Conservation (phyloP, 2,329 filamentous ascomycete genomes). For the Claviceps arundinis region DNA sequence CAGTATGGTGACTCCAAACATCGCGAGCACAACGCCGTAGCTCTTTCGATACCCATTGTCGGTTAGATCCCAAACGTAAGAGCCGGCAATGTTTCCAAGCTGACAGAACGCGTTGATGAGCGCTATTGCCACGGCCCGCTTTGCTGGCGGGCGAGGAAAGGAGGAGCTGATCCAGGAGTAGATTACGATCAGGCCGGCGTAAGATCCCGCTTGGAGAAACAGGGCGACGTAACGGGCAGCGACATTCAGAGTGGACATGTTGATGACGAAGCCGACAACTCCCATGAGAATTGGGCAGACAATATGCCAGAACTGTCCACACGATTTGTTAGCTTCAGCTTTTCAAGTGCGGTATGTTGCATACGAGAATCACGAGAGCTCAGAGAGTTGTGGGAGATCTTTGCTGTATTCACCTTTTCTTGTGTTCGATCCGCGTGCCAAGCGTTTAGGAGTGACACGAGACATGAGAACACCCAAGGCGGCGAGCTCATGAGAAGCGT, state of each 20-base stretch:
- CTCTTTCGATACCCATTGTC: constrained; percentile 49
- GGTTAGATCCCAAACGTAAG: constrained; percentile 47
- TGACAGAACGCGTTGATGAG: constrained; percentile 47
- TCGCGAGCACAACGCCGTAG: constrained; percentile 50
- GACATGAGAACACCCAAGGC: constrained; percentile 45
- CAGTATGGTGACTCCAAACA: constrained; percentile 46
- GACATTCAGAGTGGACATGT: constrained; percentile 41
- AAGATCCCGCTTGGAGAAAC: constrained; percentile 44
- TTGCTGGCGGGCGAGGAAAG: constrained; percentile 44
- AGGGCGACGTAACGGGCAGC: constrained; percentile 47
- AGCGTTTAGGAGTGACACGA: constrained; percentile 40
- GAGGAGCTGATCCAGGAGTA: constrained; percentile 46
- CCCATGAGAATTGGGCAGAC: constrained; percentile 37
- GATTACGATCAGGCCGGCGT: constrained; percentile 45
- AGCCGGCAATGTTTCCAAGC: constrained; percentile 46
- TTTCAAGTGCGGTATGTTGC: too few species aligned
- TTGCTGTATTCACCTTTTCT: constrained; percentile 31
- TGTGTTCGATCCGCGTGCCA: constrained; percentile 43
- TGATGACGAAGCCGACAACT: constrained; percentile 44
- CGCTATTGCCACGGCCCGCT: constrained; percentile 47
- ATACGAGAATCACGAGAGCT: too few species aligned
- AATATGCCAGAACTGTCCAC: constrained; percentile 43
- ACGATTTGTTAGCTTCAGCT: background rate
- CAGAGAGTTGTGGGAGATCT: background rate
- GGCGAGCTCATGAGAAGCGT: constrained; percentile 43